Evolutionary conservation across 176 grass and related monocot genomes (phyloP).

Genomic region (Guadua angustifolia): DNA sequence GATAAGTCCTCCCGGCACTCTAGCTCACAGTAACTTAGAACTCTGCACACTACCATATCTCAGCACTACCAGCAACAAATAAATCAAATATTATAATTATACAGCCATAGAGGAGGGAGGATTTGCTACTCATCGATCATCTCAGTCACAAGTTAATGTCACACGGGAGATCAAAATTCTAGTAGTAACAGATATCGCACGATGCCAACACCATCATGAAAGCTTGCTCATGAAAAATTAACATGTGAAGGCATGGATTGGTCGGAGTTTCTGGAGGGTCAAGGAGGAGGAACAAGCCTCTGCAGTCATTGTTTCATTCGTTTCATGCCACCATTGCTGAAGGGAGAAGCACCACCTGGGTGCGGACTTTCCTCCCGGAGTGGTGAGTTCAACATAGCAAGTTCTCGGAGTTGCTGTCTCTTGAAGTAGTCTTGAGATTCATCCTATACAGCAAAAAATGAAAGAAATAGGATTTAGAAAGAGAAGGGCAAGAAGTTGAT

Average conservation of each 20-base stretch:
- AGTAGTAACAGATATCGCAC: conserved; percentile 45
- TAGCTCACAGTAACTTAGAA: conserved; percentile 41
- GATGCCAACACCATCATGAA: conserved; percentile 56
- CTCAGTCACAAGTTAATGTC: conserved; percentile 58
- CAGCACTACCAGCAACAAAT: conserved; percentile 53
- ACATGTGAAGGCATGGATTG: conserved; percentile 53
- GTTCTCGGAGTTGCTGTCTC: conserved; percentile 70
- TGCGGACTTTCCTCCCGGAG: conserved; percentile 64
- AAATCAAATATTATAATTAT: conserved; percentile 72
- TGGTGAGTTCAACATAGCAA: conserved; percentile 67
- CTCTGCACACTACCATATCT: conserved; percentile 53
- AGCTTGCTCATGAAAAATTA: conserved; percentile 64
- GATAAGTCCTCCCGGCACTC: conserved; percentile 20
- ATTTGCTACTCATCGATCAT: conserved; percentile 52
- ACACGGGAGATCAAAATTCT: conserved; percentile 63
- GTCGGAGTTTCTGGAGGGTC: conserved; percentile 39
- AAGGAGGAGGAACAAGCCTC: conserved; percentile 42
- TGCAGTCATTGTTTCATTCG: conserved; percentile 62
- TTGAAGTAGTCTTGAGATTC: conserved; percentile 74
- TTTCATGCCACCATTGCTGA: conserved; percentile 68
- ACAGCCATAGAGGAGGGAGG: conserved; percentile 43
- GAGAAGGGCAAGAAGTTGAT: not conserved
- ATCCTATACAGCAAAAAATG: conserved; percentile 41
- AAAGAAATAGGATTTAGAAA: conserved; percentile 13
- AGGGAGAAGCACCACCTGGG: conserved; percentile 60